Percentiles rank a stretch among this genome's conserved stretches.
These are phyloP conservation scores for Ambrosia hybrid DNA, from an alignment of 140 eudicot species.

Conservation along the genomic window DNA sequence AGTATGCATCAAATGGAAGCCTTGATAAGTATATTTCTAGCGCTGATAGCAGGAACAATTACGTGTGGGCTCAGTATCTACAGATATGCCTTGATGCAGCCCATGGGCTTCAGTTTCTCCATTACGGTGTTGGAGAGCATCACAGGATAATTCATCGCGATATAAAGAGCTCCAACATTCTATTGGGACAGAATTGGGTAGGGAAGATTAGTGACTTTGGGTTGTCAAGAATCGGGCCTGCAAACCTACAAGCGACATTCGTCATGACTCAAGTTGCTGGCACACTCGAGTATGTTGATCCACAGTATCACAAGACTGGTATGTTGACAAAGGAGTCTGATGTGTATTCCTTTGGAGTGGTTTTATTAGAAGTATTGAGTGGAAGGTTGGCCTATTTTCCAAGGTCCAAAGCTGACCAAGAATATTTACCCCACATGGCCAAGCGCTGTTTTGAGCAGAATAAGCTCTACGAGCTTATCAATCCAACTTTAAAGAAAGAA, in stretches of 20 bases:
- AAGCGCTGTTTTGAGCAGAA: constrained; percentile 20
- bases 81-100: constrained; percentile 29
- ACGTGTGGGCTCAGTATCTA: constrained; percentile 17
- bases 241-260: constrained; percentile 28
- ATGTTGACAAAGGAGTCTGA: constrained; percentile 27
- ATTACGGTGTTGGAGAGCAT: constrained; percentile 24
- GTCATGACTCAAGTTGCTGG: constrained; percentile 34
- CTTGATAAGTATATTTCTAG: constrained; percentile 23
- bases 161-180: constrained; percentile 30
- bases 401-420: constrained; percentile 16
- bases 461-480: constrained; percentile 14
- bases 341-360: constrained; percentile 33
- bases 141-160: constrained; percentile 35
- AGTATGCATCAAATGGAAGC: constrained; percentile 31
- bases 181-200: constrained; percentile 15
- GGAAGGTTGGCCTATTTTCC: constrained; percentile 27
- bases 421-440: constrained; percentile 30
- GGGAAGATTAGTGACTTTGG: constrained; percentile 31
- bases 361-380: constrained; percentile 25
- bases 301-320: constrained; percentile 29
- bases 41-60: not conserved
- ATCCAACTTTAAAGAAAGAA: constrained; percentile 17
- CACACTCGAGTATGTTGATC: constrained; percentile 36
- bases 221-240: constrained; percentile 31
- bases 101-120: constrained; percentile 27